Evolutionary conservation across 1,284 basidiomycete genomes (phyloP), one percentile per base, ranked within the genome.

Genomic region (Stygiomarasmius scandens): DNA sequence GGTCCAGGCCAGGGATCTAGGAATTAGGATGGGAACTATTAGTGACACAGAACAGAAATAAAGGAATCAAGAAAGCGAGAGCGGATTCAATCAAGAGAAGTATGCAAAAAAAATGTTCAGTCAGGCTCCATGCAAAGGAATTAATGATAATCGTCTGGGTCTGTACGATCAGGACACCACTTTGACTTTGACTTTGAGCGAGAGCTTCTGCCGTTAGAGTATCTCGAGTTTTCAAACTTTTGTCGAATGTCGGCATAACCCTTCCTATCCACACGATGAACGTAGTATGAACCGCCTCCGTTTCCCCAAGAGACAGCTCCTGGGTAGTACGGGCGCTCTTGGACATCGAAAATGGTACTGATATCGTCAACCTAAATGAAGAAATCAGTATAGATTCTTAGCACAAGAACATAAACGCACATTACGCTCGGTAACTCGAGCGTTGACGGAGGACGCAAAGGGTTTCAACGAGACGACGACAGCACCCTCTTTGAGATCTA

Each of bases 401-500:
- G 32, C n/a, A 51, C 12, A 41, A 4, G 47, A n/a, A n/a, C 12
- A 12, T 6, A 49, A 14, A 77, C 86, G 46, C 63, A 89, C 87
- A 61, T 90, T 91, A 27, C 89, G 85, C 63, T 89, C 86, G 0
- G 86, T 89, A 27, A 91, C 74, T n/a, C 87, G 81, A 24, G 82
- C 81, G 62, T 57, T 57, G 8, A 81, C 65, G 1, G 81, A 80
- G 12, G 82, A 78, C 36, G 87, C 86, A 63, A 92, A 91, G 1
- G 87, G 86, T 54, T 82, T 79, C 14, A 92, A 71, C 8, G 89
- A 91, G n/a, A 92, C 80, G 19, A 92, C 87, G 48, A 87, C 82
- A 1, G 89, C 90, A 29, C 90, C 90, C 62, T 92, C 90, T 66
- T 91, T 92, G 58, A 92, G 74, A 67, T 92, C 89, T 47, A 92